A percentile compares a stretch with the other conserved stretches of the same genome.
Evolutionary conservation across 169 alveolate genomes (phyloP).

Genomic region (Eimeria praecox): DNA sequence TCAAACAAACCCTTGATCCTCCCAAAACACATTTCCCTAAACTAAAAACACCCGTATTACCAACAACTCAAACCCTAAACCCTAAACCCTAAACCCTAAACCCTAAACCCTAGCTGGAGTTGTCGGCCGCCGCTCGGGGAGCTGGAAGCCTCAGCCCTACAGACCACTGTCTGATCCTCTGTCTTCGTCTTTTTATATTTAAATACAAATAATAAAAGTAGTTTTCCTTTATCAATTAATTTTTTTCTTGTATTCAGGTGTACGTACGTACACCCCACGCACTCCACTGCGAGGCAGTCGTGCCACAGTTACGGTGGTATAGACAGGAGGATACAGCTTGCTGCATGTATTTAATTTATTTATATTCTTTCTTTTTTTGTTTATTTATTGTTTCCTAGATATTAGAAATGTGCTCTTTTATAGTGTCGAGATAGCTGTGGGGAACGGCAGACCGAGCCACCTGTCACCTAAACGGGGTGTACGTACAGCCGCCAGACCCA

Average conservation of each 20-base stretch:
- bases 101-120: slow-evolving; percentile 25
- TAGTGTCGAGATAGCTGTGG: too few relatives aligned
- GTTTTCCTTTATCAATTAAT: neutral
- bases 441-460: too few relatives aligned
- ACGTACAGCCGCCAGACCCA: too few relatives aligned
- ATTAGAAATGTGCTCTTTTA: too few relatives aligned
- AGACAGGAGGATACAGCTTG: too few relatives aligned
- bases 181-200: neutral
- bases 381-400: too few relatives aligned
- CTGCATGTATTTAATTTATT: neutral
- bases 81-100: slow-evolving; percentile 30
- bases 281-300: too few relatives aligned
- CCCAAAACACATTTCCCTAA: neutral
- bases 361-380: neutral
- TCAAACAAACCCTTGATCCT: neutral
- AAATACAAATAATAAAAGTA: neutral
- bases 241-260: neutral
- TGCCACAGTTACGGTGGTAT: neutral
- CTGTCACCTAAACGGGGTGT: too few relatives aligned
- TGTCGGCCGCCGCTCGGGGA: neutral
- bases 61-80: neutral
- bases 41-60: neutral
- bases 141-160: slow-evolving; percentile 5
- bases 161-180: neutral
- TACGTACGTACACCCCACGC: slow-evolving; percentile 30